Evolutionary conservation across 164 flowering plant genomes (phyloP).

Genomic region (Warburgia ugandensis): DNA sequence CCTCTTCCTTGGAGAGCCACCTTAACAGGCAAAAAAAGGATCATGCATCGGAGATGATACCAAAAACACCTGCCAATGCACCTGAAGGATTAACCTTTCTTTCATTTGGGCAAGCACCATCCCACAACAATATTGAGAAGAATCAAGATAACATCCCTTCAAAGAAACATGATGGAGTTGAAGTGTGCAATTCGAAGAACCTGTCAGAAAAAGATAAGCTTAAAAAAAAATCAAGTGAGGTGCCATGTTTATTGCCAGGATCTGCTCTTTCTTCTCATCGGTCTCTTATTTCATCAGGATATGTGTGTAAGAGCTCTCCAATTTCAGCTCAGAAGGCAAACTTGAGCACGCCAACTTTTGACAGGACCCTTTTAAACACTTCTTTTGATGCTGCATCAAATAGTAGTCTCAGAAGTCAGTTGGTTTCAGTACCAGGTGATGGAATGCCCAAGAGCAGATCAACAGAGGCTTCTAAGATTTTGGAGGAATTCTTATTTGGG

Average conservation of each 20-base stretch:
- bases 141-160: conserved; percentile 12
- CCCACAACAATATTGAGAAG: conserved; percentile 9
- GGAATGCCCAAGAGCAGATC: neutral
- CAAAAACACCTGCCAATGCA: conserved; percentile 22
- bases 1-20: conserved; percentile 9
- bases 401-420: neutral
- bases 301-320: conserved; percentile 14
- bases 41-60: conserved; percentile 10
- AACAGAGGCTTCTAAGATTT: conserved; percentile 15
- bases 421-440: neutral
- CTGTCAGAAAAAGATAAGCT: conserved; percentile 11
- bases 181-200: conserved; percentile 8
- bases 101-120: conserved; percentile 23
- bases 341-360: conserved; percentile 38
- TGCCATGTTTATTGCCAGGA: conserved; percentile 6
- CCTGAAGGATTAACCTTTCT: conserved; percentile 52
- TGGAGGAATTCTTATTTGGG: conserved; percentile 23
- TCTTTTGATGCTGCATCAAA: neutral
- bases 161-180: conserved; percentile 11
- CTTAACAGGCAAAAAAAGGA: conserved; percentile 16
- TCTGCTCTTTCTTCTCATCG: conserved; percentile 16
- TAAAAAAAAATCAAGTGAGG: conserved; percentile 11
- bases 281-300: conserved; percentile 7
- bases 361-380: neutral
- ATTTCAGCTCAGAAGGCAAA: conserved; percentile 19